phyloP scores from a whole-genome alignment of 352 stramenopile species.

The Phytopythium delawarense region DNA sequence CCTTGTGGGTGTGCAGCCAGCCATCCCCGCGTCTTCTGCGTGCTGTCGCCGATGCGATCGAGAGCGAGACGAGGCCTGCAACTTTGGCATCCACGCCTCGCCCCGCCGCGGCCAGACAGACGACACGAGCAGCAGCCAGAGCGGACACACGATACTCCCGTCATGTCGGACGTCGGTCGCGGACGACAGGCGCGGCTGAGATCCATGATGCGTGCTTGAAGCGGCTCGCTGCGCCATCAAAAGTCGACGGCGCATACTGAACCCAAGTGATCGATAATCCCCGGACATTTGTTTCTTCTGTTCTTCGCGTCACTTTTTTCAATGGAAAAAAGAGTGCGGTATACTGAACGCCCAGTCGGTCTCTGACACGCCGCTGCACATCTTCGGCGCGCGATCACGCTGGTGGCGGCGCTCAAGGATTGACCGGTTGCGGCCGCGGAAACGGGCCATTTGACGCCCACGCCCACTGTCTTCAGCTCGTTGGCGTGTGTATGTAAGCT shows the following conservation, averaged over 20 bases:
- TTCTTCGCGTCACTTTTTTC: too few species aligned
- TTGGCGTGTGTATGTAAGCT: too few species aligned
- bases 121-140: background rate
- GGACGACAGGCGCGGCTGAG: background rate
- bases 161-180: too few species aligned
- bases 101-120: too few species aligned
- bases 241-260: background rate
- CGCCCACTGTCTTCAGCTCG: background rate
- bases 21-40: too few species aligned
- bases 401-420: background rate
- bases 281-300: background rate
- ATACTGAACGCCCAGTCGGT: background rate
- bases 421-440: background rate
- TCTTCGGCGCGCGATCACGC: background rate
- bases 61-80: too few species aligned
- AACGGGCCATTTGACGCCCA: constrained; percentile 1
- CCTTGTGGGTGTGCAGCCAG: too few species aligned
- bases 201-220: background rate
- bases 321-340: too few species aligned
- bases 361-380: background rate
- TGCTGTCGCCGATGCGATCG: too few species aligned
- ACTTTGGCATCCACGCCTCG: too few species aligned
- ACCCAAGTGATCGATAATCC: background rate
- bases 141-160: background rate
- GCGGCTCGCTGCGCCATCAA: background rate